These are phyloP conservation scores for Hura crepitans DNA, from an alignment of 441 rosid genomes.

Conservation along the genomic window DNA sequence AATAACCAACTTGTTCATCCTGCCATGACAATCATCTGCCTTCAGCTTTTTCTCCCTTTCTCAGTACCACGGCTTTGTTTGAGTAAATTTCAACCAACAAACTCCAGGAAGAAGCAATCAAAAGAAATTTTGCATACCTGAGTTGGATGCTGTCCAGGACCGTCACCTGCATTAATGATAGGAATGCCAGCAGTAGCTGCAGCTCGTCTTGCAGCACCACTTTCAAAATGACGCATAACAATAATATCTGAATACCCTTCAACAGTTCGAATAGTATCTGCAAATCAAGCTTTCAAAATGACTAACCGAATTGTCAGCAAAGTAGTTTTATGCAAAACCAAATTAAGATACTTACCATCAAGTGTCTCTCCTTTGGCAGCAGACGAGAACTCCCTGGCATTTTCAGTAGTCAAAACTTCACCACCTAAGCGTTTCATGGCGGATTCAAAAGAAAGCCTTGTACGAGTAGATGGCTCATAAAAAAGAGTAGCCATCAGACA, in stretches of 20 bases:
- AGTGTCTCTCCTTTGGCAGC: constrained; percentile 99
- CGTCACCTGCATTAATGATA: constrained; percentile 92
- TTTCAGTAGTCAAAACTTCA: constrained; percentile 93
- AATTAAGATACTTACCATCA: constrained; percentile 50
- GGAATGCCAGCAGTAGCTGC: constrained; percentile 84
- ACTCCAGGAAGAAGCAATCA: neutral
- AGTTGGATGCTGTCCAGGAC: constrained; percentile 97
- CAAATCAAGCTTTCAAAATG: constrained; percentile 25
- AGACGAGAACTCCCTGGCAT: constrained; percentile 92
- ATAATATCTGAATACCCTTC: constrained; percentile 91
- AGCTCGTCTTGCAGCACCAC: constrained; percentile 92
- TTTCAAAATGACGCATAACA: constrained; percentile 94
- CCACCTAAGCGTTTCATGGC: constrained; percentile 96
- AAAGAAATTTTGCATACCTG: constrained; percentile 48
- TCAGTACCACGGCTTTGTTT: neutral
- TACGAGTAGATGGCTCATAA: constrained; percentile 96
- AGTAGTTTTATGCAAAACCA: neutral
- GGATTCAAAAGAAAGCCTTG: constrained; percentile 94
- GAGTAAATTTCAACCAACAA: neutral
- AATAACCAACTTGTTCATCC: too few species aligned
- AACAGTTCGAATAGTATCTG: constrained; percentile 86
- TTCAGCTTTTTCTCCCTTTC: neutral
- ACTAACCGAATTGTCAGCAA: neutral
- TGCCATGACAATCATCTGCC: too few species aligned
- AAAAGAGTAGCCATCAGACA: constrained; percentile 90